Base-by-base conservation (phyloP, 225 moss, liverwort and hornwort genomes). In the Neckera pumila region DNA sequence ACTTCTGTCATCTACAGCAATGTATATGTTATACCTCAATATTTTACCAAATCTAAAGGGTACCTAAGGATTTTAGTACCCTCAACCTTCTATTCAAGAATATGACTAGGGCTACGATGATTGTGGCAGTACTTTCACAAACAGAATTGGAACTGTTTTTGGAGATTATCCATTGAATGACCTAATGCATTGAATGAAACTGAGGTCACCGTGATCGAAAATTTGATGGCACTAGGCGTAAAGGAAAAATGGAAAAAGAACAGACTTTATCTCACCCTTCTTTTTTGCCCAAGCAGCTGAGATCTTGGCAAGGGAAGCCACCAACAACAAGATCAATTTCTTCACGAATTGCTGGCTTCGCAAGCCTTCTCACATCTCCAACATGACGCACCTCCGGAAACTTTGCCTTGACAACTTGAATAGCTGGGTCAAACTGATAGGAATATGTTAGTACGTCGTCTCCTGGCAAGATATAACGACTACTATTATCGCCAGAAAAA, bases 231-330 rank as follows among this genome's bases (percentile, higher is more conserved):
- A 78, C 57, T 31, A 59, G 49, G 51, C 34, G 34, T 56, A 22
- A 72, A 22, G 58, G 5, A 38, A 64, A 79, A 36, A 23, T 9
- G 9, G 14, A 43, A 80, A 28, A 58, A 22, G 34, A 23, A 61
- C 62, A 79, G 42, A 70, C 42, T 36, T n/a, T 17, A 71, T 38
- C 86, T 86, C 51, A 94, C 91, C 93, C 93, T 91, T 91, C 90
- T 89, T 85, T 93, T 89, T 91, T 93, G 66, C 93, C 94, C 88
- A 93, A 86, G 78, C 92, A 93, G 66, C 89, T 94, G 86, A 94
- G 93, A 84, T 94, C 94, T 87, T 94, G 94, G 86, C 94, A 94
- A 40, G 94, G 94, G 70, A 94, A 94, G 47, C 94, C 94, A 84
- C 93, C 93, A 83, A 94, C 88, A 84, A 95, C 28, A 60, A 94